Evolutionary conservation across 768 basidiomycete species (phyloP), one percentile per base, ranked within the genome.

Genomic region (Leccinum rimulosum): DNA sequence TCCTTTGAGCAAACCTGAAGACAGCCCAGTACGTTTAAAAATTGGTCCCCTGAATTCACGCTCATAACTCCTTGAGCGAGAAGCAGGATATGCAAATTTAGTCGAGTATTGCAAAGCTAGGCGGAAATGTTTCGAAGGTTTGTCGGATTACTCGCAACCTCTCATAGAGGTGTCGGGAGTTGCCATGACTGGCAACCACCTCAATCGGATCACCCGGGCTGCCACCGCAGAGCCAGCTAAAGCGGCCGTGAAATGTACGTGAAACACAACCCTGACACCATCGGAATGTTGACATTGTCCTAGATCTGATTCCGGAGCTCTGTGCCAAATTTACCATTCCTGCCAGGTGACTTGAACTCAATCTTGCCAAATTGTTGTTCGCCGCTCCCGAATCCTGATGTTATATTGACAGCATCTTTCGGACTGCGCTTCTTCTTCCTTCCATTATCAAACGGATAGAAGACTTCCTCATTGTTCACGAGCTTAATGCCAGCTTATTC

Each of bases 231-330:
- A 68, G 43, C 67, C 77, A 55, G 68, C 60, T 61, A 82, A 77
- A 65, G 71, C 67, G 3, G 74, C 79, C 6, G 78, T 82, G 6
- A 89, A 88, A 75, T 89, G 91, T 90, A 70, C 33, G 83, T 61
- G 56, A 55, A 56, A 22, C 31, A 45, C 31, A 45, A 35, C 55
- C 63, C 62, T 69, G 65, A 62, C 38, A 33, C 22, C 57, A n/a
- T 45, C 67, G 67, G 69, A 55, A 61, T 70, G 65, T 58, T 71
- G 64, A 73, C 58, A 54, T 64, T 47, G 60, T 61, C 56, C 9
- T 68, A 93, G 91, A 89, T 70, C 77, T 93, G 43, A 91, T 93
- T 65, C 92, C 92, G n/a, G 92, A 93, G 70, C 75, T 93, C 15
- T 89, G 87, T 67, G 80, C 80, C 47, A 88, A 84, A 66, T 85